Evolutionary conservation across 1,284 basidiomycete species (phyloP), one percentile per base, ranked within the genome.

Genomic region (Microbotryomycetes sp.): DNA sequence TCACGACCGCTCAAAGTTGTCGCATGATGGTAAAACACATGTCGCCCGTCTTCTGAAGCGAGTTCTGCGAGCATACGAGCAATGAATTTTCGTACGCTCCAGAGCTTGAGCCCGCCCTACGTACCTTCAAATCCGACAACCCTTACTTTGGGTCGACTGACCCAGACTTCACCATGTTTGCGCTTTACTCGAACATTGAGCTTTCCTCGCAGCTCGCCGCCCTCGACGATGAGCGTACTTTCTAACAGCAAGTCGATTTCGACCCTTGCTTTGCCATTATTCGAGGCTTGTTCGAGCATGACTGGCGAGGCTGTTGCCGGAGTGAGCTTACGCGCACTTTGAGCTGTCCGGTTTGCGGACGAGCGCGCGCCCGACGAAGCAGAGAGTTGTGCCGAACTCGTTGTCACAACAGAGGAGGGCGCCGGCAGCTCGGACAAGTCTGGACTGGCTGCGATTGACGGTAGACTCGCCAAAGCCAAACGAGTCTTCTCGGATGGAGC

Each of bases 41-140:
- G 85, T n/a, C 87, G 80, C 3, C 82, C 77, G 56, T 82, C 79
- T 61, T 81, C 79, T 45, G 81, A 79, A 0, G 83, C 79, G 53
- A 88, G 80, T 60, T 81, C 78, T 77, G 65, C 24, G 16, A 41
- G 21, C 13, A 4, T 23, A 29, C 45, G 54, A 54, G 49, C 30
- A 59, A 50, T 15, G 24, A 59, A 46, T 23, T 15, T 26, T 23
- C 41, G 28, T 21, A 31, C 26, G 46, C 5, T 27, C 35, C 21
- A 45, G 29, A 18, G 31, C 7, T 28, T 26, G 47, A 45, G 6
- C 2, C 23, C 6, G 27, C 23, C 21, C 29, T 27, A 60, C n/a
- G n/a, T 31, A 79, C 82, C 84, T 76, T 96, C 92, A 72, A 91
- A 94, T 1, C 92, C 92, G 54, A 96, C 81, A 16, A 94, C 80